Evolutionary conservation across 495 filamentous ascomycete genomes (phyloP).

Genomic region (Talaromyces trachyspermus): DNA sequence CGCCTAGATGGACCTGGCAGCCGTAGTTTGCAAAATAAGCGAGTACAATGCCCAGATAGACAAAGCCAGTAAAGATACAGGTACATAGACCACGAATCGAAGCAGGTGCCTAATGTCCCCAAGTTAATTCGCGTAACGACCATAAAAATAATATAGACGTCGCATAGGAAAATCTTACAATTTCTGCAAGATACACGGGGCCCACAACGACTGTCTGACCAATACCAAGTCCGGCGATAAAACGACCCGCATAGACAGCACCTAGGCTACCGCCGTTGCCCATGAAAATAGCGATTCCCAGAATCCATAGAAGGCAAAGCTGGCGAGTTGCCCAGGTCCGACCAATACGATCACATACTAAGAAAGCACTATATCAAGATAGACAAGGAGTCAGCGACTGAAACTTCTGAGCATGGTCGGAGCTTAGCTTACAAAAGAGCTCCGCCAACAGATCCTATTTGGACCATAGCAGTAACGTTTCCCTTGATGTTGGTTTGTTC

Average conservation of each 20-base stretch:
- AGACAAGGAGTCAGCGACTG: background rate
- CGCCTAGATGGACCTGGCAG: constrained; percentile 50
- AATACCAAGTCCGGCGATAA: constrained; percentile 61
- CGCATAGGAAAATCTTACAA: constrained; percentile 23
- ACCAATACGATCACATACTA: constrained; percentile 60
- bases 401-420: background rate
- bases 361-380: constrained; percentile 42
- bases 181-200: constrained; percentile 44
- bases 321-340: constrained; percentile 63
- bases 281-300: constrained; percentile 65
- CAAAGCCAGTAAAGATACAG: constrained; percentile 55
- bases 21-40: constrained; percentile 47
- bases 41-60: constrained; percentile 42
- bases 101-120: constrained; percentile 38
- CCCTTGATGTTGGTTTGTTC: constrained; percentile 54
- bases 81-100: constrained; percentile 60
- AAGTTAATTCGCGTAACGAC: too few species aligned
- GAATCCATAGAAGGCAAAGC: constrained; percentile 57
- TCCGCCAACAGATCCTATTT: constrained; percentile 59
- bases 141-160: background rate
- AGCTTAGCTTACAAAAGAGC: constrained; percentile 45
- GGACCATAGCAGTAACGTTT: constrained; percentile 67
- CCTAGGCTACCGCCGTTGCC: constrained; percentile 51
- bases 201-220: constrained; percentile 62
- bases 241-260: constrained; percentile 58